These are phyloP conservation scores for Thielaviopsis populi DNA, from an alignment of 2,329 filamentous ascomycete species.

Conservation along the genomic window DNA sequence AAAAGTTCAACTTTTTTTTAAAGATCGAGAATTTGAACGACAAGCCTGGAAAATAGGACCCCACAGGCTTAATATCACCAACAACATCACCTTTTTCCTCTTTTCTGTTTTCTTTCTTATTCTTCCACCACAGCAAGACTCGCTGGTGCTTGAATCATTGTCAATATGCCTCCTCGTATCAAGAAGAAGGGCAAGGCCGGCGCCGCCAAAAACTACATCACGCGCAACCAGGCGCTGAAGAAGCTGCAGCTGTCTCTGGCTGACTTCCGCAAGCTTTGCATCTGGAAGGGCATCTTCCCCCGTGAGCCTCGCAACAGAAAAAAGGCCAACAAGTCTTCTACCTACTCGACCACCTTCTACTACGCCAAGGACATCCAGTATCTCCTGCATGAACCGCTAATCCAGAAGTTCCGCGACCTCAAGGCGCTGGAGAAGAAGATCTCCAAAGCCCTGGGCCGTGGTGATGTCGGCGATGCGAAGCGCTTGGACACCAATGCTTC, in stretches of 20 bases:
- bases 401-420: slow-evolving; percentile 91
- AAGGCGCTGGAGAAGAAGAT: slow-evolving; percentile 98
- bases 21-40: slow-evolving; percentile 12
- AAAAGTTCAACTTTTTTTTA: slow-evolving; percentile 24
- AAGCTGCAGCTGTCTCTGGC: slow-evolving; percentile 95
- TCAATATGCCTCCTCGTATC: slow-evolving; percentile 48
- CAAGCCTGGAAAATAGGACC: slow-evolving; percentile 16
- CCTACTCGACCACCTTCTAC: slow-evolving; percentile 81
- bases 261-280: slow-evolving; percentile 95
- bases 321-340: slow-evolving; percentile 85
- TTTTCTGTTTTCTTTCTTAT: slow-evolving; percentile 10
- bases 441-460: slow-evolving; percentile 74
- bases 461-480: slow-evolving; percentile 77
- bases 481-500: slow-evolving; percentile 75
- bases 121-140: not conserved
- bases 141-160: not conserved
- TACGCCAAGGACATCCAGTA: slow-evolving; percentile 95
- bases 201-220: slow-evolving; percentile 96
- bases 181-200: slow-evolving; percentile 91
- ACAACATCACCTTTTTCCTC: not conserved
- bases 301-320: slow-evolving; percentile 94
- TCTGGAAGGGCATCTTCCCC: slow-evolving; percentile 99
- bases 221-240: slow-evolving; percentile 87
- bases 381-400: slow-evolving; percentile 85
- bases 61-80: slow-evolving; percentile 9